A percentile compares a stretch with the other conserved stretches of the same genome.
Evolutionary conservation across 1,139 yeast species (phyloP).

Genomic region (Lodderomyces parapsilosis): DNA sequence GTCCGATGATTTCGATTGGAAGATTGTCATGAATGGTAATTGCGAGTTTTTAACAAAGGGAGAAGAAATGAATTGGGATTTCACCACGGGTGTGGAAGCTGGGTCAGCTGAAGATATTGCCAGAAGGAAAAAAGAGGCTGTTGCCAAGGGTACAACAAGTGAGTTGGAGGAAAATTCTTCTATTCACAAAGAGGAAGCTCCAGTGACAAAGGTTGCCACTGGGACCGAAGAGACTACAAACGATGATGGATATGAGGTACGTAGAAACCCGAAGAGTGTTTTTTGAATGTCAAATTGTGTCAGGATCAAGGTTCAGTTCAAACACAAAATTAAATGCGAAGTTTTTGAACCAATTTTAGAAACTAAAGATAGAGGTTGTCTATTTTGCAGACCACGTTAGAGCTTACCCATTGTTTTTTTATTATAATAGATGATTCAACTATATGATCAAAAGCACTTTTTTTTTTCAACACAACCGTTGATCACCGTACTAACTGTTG

Average conservation of each 20-base stretch:
- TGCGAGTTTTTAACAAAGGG: slow-evolving; percentile 66
- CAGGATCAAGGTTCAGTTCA: too few species aligned
- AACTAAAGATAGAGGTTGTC: too few species aligned
- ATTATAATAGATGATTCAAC: not conserved
- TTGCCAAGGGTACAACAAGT: slow-evolving; percentile 12
- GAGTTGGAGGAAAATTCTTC: slow-evolving; percentile 5
- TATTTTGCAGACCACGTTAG: too few species aligned
- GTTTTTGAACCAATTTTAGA: not conserved
- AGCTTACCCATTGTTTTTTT: not conserved
- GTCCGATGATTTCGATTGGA: slow-evolving; percentile 41
- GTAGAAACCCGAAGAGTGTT: slow-evolving; percentile 15
- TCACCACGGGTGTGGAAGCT: slow-evolving; percentile 66
- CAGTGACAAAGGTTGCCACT: slow-evolving; percentile 21
- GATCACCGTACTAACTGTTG: slow-evolving; percentile 19
- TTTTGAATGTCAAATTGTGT: not conserved
- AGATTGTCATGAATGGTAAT: slow-evolving; percentile 61
- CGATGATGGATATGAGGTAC: slow-evolving; percentile 38
- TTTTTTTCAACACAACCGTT: not conserved
- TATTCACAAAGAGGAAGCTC: too few species aligned
- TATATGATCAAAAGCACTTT: not conserved
- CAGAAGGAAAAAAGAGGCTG: slow-evolving; percentile 27
- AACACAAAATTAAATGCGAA: too few species aligned
- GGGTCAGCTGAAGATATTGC: slow-evolving; percentile 72
- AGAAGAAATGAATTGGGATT: slow-evolving; percentile 93
- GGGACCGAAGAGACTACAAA: slow-evolving; percentile 19